Percentiles rank a stretch among this genome's conserved stretches.
phyloP scores from a whole-genome alignment of 139 green algal genomes.

The Chlamydomonas sphaeroides region DNA sequence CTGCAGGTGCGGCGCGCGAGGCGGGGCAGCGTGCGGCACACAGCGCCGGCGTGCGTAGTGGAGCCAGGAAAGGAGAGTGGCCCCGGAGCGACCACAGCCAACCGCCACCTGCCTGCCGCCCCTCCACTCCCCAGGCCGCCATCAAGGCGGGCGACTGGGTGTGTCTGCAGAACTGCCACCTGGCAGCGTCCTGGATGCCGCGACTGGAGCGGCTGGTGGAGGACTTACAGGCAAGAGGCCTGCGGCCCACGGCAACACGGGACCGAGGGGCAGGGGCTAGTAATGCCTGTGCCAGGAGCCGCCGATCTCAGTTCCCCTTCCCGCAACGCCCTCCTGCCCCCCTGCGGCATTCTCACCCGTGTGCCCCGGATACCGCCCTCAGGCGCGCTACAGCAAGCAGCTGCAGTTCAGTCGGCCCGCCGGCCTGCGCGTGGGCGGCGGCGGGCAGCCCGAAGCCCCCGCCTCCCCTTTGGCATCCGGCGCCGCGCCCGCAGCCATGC shows the following conservation, averaged over 20 bases:
- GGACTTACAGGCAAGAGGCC: slow-evolving; percentile 40
- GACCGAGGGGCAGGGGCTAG: no score
- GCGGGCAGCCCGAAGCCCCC: no score
- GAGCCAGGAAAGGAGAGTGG: no score
- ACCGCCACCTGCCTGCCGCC: neutral
- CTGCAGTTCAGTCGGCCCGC: no score
- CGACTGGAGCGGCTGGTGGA: slow-evolving; percentile 60
- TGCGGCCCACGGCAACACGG: no score
- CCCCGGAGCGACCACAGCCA: neutral
- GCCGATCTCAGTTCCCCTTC: no score
- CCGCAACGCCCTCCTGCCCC: neutral
- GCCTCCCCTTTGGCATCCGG: neutral
- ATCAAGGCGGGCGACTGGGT: slow-evolving; percentile 80
- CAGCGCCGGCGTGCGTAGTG: no score
- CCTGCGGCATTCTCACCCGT: neutral
- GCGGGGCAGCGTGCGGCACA: no score
- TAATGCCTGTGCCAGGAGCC: no score
- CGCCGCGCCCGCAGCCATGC: neutral
- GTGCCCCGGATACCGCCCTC: neutral
- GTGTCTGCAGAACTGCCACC: slow-evolving; percentile 92
- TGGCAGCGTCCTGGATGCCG: slow-evolving; percentile 85
- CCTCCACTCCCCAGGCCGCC: no score
- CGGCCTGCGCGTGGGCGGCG: no score
- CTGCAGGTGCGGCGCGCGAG: slow-evolving; percentile 39
- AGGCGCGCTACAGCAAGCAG: slow-evolving; percentile 25